Base-by-base conservation (phyloP, 2,329 filamentous ascomycete species). In the Venturia aucupariae region DNA sequence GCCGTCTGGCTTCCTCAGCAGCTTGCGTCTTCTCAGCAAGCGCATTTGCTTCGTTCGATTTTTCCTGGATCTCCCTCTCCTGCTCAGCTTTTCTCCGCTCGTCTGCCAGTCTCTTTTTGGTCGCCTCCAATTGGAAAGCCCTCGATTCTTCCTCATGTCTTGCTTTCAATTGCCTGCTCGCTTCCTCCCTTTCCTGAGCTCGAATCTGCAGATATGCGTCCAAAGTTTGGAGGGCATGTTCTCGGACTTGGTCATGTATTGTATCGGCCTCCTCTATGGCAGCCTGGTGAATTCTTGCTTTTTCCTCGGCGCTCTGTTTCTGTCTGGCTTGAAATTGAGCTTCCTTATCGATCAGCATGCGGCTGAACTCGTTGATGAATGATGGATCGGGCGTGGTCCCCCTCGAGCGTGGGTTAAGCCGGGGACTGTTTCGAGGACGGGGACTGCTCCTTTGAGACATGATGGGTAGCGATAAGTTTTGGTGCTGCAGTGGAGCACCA, bases 161-260 rank as follows among this genome's bases (percentile, higher is more conserved):
- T 27, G 72, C 72, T 44, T 72, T 71, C 61, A 74, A 71, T 38
- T 67, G 66, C 15, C 32, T 27, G 11, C 63, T 60, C 19, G 41
- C 41, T 30, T 41, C 38, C 30, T 60, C 35, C 5, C 30, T 32
- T 41, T 61, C 54, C 27, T 61, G 54, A 10, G 54, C 55, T 39
- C 39, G 62, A 11, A 41, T 30, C 8, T 51, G 30, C 22, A 38
- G 30, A 15, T 63, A 46, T 42, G 46, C 27, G 30, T 63, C 62
- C 11, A 63, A n/a, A 1, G 51, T 57, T 24, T 57, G 55, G n/a
- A 24, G 35, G 24, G 63, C 63, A 46, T 48, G 30, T 30, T 61
- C 30, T 24, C 63, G 63, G 19, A 64, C 63, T 30, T 54, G 32
- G 19, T 64, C 55, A 30, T 64, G 63, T 17, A 39, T 48, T n/a